Evolutionary conservation across 441 rosid species (phyloP).

Genomic region (Populus hybrid): DNA sequence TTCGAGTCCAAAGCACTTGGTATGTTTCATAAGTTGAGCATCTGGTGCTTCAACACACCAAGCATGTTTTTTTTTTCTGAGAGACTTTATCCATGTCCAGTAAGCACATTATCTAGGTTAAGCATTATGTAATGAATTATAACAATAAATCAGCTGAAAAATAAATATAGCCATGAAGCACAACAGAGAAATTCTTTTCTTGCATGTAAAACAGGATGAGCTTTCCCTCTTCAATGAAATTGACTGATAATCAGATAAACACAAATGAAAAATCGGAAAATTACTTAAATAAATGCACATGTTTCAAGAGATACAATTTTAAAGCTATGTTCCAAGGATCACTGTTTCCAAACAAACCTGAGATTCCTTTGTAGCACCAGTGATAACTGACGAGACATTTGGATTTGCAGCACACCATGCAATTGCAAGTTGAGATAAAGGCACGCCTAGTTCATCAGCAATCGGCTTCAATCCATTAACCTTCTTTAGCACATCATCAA

Average conservation of each 20-base stretch:
- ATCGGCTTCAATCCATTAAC: conserved; percentile 91
- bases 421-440: conserved; percentile 88
- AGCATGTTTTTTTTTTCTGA: not conserved
- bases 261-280: not conserved
- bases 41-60: not conserved
- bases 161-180: not conserved
- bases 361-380: conserved; percentile 95
- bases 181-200: not conserved
- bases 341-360: conserved; percentile 51
- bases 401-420: conserved; percentile 99
- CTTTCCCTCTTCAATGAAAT: not conserved
- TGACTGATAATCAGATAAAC: not conserved
- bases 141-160: not conserved
- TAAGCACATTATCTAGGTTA: not conserved
- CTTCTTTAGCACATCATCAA: conserved; percentile 86
- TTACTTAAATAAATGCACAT: not conserved
- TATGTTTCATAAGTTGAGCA: not conserved
- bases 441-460: conserved; percentile 95
- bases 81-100: not conserved
- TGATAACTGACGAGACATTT: conserved; percentile 89
- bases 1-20: not conserved
- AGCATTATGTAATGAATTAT: not conserved
- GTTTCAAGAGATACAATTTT: conserved; percentile 1
- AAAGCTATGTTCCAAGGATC: not conserved
- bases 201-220: not conserved